A percentile compares a stretch with the other conserved stretches of the same genome.
These are phyloP conservation scores for Hirsutella rhossiliensis DNA, from an alignment of 2,329 filamentous ascomycete genomes.

Conservation along the genomic window DNA sequence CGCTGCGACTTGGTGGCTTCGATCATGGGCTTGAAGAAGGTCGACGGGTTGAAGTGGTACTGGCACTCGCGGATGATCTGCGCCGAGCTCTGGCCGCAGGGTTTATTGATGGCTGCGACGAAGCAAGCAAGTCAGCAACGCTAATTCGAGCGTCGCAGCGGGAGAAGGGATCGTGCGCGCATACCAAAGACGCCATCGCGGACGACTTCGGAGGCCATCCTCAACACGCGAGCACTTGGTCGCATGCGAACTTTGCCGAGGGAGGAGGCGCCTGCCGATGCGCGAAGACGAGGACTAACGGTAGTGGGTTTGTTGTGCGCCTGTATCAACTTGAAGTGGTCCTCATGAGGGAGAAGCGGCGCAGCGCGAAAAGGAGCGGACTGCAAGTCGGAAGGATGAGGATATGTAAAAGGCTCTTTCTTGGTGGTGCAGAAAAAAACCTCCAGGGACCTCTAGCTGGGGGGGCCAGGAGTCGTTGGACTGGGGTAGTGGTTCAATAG, in stretches of 20 bases:
- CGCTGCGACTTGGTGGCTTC: constrained; percentile 46
- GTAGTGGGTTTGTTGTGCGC: too few species aligned
- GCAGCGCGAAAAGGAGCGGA: too few species aligned
- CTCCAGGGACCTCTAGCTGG: too few species aligned
- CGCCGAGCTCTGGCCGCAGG: constrained; percentile 73
- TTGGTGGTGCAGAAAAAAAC: too few species aligned
- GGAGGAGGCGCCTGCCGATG: too few species aligned
- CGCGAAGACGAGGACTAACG: too few species aligned
- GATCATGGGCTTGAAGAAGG: constrained; percentile 68
- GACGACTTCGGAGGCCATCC: constrained; percentile 41
- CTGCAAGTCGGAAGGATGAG: too few species aligned
- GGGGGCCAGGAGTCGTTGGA: too few species aligned
- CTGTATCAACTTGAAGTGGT: too few species aligned
- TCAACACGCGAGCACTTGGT: constrained; percentile 21
- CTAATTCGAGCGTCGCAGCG: neutral
- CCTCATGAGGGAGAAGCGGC: too few species aligned
- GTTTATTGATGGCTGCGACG: constrained; percentile 77
- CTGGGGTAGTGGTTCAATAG: too few species aligned
- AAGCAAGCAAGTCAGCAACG: neutral
- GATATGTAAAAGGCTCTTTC: too few species aligned
- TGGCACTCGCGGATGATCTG: constrained; percentile 86
- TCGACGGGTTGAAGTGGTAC: constrained; percentile 68
- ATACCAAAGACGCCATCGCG: constrained; percentile 48
- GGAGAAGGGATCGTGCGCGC: constrained; percentile 8
- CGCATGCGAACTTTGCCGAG: constrained; percentile 15